A percentile compares a stretch with the other conserved stretches of the same genome.
These are phyloP conservation scores for Neurospora pannonica DNA, from an alignment of 495 filamentous ascomycete genomes.

Conservation along the genomic window DNA sequence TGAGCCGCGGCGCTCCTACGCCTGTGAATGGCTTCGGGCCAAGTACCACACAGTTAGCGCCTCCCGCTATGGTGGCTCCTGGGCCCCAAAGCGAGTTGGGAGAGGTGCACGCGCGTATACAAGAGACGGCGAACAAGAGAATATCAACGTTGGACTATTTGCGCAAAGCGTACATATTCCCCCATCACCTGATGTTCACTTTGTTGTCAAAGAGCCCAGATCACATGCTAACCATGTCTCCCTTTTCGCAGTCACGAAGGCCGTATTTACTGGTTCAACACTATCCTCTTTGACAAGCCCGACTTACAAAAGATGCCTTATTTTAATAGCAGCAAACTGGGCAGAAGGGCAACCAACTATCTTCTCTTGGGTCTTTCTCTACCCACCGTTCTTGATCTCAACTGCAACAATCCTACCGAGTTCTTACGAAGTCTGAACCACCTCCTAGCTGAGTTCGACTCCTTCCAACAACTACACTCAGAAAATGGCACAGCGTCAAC, in stretches of 20 bases:
- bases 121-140: slow-evolving; percentile 80
- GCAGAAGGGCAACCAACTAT: slow-evolving; percentile 81
- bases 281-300: slow-evolving; percentile 75
- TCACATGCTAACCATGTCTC: slow-evolving; percentile 9
- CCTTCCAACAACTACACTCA: slow-evolving; percentile 77
- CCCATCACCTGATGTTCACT: neutral
- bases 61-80: slow-evolving; percentile 20
- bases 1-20: slow-evolving; percentile 27
- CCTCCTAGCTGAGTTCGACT: slow-evolving; percentile 83
- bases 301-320: slow-evolving; percentile 77
- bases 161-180: slow-evolving; percentile 60
- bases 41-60: slow-evolving; percentile 20
- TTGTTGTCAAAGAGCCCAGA: neutral
- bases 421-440: slow-evolving; percentile 82
- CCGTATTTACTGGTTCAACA: slow-evolving; percentile 95
- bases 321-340: slow-evolving; percentile 72
- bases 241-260: slow-evolving; percentile 64
- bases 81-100: slow-evolving; percentile 29
- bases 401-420: slow-evolving; percentile 63
- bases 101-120: slow-evolving; percentile 66
- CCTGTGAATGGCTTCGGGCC: slow-evolving; percentile 15
- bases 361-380: slow-evolving; percentile 87
- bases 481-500: slow-evolving; percentile 60
- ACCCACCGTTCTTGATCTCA: slow-evolving; percentile 79
- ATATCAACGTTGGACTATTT: slow-evolving; percentile 96